Evolutionary conservation across 2,329 filamentous ascomycete species (phyloP).

Genomic region (Cladosporium sp.): DNA sequence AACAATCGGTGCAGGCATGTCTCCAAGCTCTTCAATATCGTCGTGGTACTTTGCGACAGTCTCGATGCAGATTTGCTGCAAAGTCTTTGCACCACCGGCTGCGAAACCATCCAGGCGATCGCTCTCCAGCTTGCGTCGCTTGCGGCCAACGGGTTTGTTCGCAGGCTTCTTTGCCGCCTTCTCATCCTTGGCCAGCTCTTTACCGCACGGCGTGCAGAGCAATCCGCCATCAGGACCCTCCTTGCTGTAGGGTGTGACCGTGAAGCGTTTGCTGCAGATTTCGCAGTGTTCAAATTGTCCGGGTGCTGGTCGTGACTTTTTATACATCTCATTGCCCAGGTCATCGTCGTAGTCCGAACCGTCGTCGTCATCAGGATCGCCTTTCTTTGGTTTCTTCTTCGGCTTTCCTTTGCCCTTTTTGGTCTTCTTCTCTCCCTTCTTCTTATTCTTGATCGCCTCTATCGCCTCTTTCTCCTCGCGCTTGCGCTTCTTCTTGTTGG

Average conservation of each 20-base stretch:
- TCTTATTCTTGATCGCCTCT: constrained; percentile 43
- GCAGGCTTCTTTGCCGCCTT: constrained; percentile 61
- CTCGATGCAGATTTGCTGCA: constrained; percentile 65
- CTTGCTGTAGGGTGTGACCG: constrained; percentile 85
- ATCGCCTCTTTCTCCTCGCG: constrained; percentile 53
- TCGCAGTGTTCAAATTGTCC: constrained; percentile 90
- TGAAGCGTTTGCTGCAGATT: constrained; percentile 82
- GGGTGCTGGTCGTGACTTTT: constrained; percentile 63
- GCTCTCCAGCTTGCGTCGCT: constrained; percentile 76
- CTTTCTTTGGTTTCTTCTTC: constrained; percentile 47
- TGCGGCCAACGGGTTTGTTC: constrained; percentile 58
- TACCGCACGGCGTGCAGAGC: constrained; percentile 80
- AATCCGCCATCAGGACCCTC: constrained; percentile 79
- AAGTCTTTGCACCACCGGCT: constrained; percentile 64
- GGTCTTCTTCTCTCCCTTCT: constrained; percentile 27
- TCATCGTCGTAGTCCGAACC: constrained; percentile 48
- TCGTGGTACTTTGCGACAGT: constrained; percentile 64
- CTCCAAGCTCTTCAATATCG: constrained; percentile 65
- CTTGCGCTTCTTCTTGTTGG: constrained; percentile 55
- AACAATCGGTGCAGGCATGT: constrained; percentile 58
- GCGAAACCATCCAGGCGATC: constrained; percentile 76
- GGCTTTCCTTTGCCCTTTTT: constrained; percentile 49
- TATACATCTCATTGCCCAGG: constrained; percentile 53
- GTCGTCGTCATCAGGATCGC: constrained; percentile 43
- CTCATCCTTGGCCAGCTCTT: constrained; percentile 66